phyloP scores from a whole-genome alignment of 805 yeast genomes.

The Grigorovia jiainica region DNA sequence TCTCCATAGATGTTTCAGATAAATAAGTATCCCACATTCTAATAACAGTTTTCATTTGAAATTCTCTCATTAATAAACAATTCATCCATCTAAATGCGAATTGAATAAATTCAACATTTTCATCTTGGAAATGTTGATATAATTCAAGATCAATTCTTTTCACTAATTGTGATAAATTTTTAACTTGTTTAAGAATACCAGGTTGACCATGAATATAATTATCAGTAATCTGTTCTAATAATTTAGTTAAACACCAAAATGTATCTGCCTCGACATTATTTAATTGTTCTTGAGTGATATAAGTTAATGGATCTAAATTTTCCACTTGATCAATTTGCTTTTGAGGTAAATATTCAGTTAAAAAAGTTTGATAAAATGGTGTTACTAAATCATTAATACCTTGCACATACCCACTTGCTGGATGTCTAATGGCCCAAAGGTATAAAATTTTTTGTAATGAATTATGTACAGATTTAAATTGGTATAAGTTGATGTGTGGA shows the following conservation, averaged over 20 bases:
- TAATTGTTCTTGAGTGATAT: conserved; percentile 49
- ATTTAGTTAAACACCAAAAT: conserved; percentile 89
- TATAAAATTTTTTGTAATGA: conserved; percentile 75
- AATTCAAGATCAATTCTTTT: conserved; percentile 69
- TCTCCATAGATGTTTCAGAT: conserved; percentile 45
- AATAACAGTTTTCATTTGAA: conserved; percentile 64
- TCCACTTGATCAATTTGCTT: conserved; percentile 40
- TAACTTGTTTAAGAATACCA: conserved; percentile 87
- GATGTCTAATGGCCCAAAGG: conserved; percentile 93
- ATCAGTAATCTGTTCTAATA: conserved; percentile 91
- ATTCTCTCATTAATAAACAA: conserved; percentile 90
- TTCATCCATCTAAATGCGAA: conserved; percentile 99
- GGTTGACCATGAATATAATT: conserved; percentile 98
- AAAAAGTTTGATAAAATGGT: conserved; percentile 83
- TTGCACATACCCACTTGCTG: conserved; percentile 96
- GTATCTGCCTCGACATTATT: conserved; percentile 86
- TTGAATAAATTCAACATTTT: conserved; percentile 89
- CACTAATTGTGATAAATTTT: conserved; percentile 66
- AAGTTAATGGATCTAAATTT: conserved; percentile 48
- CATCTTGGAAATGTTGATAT: conserved; percentile 62
- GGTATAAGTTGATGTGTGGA: conserved; percentile 70
- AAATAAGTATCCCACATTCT: conserved; percentile 98
- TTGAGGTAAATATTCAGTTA: conserved; percentile 49
- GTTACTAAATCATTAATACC: conserved; percentile 93
- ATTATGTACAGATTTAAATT: conserved; percentile 59